Conservation (phyloP, 2,329 filamentous ascomycete species). For the Zarea fungicola region DNA sequence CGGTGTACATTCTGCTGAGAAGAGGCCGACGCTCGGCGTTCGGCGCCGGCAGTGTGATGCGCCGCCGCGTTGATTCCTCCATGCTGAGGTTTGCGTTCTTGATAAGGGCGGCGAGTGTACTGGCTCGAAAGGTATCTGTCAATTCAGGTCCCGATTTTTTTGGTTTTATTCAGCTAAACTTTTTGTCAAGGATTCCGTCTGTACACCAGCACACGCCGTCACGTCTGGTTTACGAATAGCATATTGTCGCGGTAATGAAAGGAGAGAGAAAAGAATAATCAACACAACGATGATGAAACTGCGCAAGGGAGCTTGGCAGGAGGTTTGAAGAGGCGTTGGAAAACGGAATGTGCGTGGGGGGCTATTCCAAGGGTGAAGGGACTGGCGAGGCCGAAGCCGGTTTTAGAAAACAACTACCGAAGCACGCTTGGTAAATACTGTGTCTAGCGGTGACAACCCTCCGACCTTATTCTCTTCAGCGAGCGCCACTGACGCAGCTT, state of each 20-base stretch:
- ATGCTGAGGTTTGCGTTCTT: background rate
- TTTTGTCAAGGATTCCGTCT: too few species aligned
- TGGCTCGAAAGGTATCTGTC: too few species aligned
- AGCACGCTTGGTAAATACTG: too few species aligned
- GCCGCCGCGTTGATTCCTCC: conserved; percentile 18
- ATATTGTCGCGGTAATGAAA: conserved; percentile 1
- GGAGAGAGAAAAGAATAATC: background rate
- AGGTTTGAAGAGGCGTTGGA: background rate
- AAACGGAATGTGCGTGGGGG: background rate
- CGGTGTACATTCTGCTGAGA: conserved; percentile 28
- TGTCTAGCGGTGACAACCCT: too few species aligned
- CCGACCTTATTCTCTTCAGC: too few species aligned
- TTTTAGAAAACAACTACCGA: conserved; percentile 8
- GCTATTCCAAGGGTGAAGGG: conserved; percentile 3
- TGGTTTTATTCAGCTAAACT: too few species aligned
- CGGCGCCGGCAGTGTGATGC: conserved; percentile 26
- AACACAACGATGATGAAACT: background rate
- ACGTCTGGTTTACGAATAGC: conserved; percentile 1
- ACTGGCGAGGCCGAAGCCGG: too few species aligned
- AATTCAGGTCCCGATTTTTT: too few species aligned
- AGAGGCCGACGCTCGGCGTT: conserved; percentile 31
- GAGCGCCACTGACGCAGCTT: too few species aligned
- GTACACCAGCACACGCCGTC: background rate
- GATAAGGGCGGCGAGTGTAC: too few species aligned
- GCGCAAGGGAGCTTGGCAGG: background rate